These are phyloP conservation scores for Hirschioporus abietinus DNA, from an alignment of 768 basidiomycete genomes.

Conservation along the genomic window DNA sequence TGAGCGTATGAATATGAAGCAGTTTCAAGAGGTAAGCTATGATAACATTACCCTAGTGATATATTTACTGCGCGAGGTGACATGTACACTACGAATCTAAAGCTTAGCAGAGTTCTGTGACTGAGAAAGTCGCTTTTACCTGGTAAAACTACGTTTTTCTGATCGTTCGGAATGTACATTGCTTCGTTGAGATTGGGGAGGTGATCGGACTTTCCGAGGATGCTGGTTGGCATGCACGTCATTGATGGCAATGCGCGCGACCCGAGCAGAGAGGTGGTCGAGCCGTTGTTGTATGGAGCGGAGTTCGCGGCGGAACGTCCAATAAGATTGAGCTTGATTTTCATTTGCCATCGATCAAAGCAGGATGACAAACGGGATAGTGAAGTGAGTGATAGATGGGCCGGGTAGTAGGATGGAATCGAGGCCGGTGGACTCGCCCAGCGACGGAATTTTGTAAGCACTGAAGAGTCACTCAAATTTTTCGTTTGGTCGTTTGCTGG, in stretches of 20 bases:
- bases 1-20: background rate
- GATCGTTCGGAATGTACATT: too few species aligned
- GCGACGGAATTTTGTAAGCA: too few species aligned
- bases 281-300: background rate
- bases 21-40: background rate
- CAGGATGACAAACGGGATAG: too few species aligned
- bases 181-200: too few species aligned
- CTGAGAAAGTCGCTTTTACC: background rate
- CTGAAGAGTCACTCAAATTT: too few species aligned
- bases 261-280: background rate
- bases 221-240: background rate
- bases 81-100: background rate
- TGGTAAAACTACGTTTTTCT: background rate
- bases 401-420: too few species aligned
- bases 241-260: background rate
- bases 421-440: too few species aligned
- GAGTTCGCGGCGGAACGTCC: background rate
- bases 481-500: background rate
- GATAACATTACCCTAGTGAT: background rate
- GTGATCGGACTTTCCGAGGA: background rate
- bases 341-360: background rate
- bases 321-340: background rate
- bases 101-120: too few species aligned
- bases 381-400: background rate
- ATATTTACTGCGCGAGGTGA: background rate